Percentiles rank a stretch among this genome's conserved stretches.
phyloP scores from a whole-genome alignment of 805 yeast genomes.

The Lipomyces orientalis region DNA sequence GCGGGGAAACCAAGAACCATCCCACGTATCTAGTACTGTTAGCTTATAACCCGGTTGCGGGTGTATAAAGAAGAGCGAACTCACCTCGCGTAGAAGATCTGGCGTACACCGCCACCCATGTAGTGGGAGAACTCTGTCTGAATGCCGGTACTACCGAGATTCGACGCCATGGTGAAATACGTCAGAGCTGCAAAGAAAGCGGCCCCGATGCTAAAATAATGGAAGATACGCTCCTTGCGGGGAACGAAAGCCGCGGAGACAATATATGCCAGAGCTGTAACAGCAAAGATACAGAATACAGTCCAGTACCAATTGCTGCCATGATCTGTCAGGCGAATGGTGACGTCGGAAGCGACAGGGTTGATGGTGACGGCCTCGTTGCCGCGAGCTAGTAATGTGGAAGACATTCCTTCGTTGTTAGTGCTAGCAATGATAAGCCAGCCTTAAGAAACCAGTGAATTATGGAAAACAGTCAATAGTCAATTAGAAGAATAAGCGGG shows the following conservation, averaged over 20 bases:
- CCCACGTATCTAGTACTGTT: constrained; percentile 50
- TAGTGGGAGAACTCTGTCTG: constrained; percentile 57
- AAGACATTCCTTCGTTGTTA: not conserved
- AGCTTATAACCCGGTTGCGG: not conserved
- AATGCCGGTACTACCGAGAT: constrained; percentile 60
- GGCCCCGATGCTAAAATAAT: constrained; percentile 51
- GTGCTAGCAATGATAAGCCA: too few species aligned
- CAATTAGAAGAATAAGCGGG: too few species aligned
- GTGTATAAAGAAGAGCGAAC: constrained; percentile 38
- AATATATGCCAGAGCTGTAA: constrained; percentile 46
- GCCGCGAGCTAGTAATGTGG: constrained; percentile 10
- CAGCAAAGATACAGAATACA: constrained; percentile 57
- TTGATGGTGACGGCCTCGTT: constrained; percentile 29
- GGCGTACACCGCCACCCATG: constrained; percentile 51
- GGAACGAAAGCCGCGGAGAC: constrained; percentile 43
- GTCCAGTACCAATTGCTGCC: constrained; percentile 77
- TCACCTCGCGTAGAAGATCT: constrained; percentile 61
- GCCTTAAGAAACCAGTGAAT: not conserved
- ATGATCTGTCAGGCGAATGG: constrained; percentile 52
- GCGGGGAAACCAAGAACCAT: constrained; percentile 63
- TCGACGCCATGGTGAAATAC: constrained; percentile 63
- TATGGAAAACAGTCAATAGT: not conserved
- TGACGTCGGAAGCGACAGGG: constrained; percentile 16
- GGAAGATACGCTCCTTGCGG: constrained; percentile 42
- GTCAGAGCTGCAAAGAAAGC: constrained; percentile 52